Evolutionary conservation across 2,329 filamentous ascomycete species (phyloP), one percentile per base, ranked within the genome.

Genomic region (Orbilia ellipsospora): DNA sequence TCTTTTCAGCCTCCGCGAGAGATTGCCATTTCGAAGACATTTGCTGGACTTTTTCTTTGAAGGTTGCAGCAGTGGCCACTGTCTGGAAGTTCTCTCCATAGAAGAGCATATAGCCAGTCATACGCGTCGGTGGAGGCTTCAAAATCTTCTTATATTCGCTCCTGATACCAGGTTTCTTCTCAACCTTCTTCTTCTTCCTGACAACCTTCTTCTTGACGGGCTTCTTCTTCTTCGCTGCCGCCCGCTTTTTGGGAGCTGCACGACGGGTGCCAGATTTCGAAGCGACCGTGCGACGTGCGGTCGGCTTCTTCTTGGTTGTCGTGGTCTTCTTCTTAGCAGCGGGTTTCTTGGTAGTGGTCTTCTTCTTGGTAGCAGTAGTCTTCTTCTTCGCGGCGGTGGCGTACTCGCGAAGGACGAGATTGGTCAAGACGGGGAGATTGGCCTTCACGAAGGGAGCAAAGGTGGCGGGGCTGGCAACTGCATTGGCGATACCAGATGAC

Each of bases 371-470:
- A 8, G 36, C 26, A 10, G 44, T 31, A 18, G 26, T 20, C 5
- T 59, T 31, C 60, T 60, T 69, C 51, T 74, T 75, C 23, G 48
- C 31, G 15, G 72, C 72, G 15, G 72, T 75, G 12, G 72, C 72
- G 23, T 69, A 75, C 51, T 69, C 72, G 59, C 72, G 72, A 55
- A 75, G 59, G 15, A 64, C 59, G 18, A 75, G 51, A 28, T 50
- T 63, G 52, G 64, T 63, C 36, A 75, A 31, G 60, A 68, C 51
- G 6, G 72, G 72, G 10, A 75, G 48, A 42, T 75, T 75, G 59
- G 72, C 72, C 52, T 75, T 75, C 20, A 75, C 59, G 72, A 75
- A 75, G 44, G 70, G 70, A 64, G 59, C 70, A 42, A 75, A 57
- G 28, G 70, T 61, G 12, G 72, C 64, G 48, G 62, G 72, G 31